Percentiles rank a stretch among this genome's conserved stretches.
Evolutionary conservation across 257 asterid genomes (phyloP).

Genomic region (Orobanche coerulescens): DNA sequence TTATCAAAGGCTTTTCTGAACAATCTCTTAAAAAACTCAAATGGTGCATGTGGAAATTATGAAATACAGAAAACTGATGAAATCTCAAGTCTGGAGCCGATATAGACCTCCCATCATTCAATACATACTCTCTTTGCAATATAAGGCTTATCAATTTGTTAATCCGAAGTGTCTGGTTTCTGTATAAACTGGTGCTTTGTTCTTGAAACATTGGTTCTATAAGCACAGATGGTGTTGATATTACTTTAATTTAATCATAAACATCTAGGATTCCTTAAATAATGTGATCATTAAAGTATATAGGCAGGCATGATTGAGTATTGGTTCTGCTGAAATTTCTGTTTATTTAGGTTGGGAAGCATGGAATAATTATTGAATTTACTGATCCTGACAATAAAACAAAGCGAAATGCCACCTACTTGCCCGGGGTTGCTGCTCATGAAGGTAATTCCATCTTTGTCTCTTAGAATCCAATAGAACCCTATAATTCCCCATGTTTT

Average conservation of each 20-base stretch:
- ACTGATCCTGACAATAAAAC: conserved; percentile 61
- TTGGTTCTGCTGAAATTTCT: neutral
- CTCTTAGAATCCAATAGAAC: neutral
- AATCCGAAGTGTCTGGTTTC: too few species aligned
- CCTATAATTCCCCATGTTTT: neutral
- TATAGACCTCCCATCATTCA: too few species aligned
- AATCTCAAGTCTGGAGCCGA: too few species aligned
- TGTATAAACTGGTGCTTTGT: neutral
- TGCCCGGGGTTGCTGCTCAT: conserved; percentile 96
- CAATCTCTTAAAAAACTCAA: too few species aligned
- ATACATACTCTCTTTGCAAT: too few species aligned
- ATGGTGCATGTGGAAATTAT: too few species aligned
- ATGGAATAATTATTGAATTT: conserved; percentile 93
- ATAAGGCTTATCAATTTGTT: too few species aligned
- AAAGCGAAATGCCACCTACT: conserved; percentile 84
- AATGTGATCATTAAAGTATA: conserved; percentile 6
- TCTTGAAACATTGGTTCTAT: neutral
- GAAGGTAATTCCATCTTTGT: conserved; percentile 50
- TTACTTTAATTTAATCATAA: neutral
- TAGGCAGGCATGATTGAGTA: neutral
- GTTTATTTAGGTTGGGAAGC: conserved; percentile 71
- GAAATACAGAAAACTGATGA: too few species aligned
- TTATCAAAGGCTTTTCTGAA: too few species aligned
- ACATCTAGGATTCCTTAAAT: conserved; percentile 2
- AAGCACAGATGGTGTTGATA: neutral